Evolutionary conservation across 2,329 filamentous ascomycete species (phyloP), one percentile per base, ranked within the genome.

Genomic region (Hypoxylon sp.): DNA sequence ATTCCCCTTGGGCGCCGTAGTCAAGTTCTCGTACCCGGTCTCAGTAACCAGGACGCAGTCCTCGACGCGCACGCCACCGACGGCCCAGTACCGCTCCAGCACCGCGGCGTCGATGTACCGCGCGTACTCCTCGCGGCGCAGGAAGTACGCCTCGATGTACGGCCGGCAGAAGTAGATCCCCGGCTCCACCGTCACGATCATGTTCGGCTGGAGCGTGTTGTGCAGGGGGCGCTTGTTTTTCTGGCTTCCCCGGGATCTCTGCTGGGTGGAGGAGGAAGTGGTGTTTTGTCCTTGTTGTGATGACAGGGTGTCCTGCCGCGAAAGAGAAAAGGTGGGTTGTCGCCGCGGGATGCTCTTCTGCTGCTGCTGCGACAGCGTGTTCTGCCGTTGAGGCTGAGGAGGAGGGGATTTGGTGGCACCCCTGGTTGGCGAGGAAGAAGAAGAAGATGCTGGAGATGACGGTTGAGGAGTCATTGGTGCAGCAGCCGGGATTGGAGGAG

Each of bases 21-120:
- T 96, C 76, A 98, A 75, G 75, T 97, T 96, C 79, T 97, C 94
- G 73, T 88, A 89, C 0, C 94, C 94, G 23, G 87, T 82, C 65
- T 90, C 84, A 1, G 91, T 96, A 50, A 98, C 89, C 21, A 96
- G 83, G 39, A 98, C 86, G 77, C 95, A 92, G 75, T 98, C 94
- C 81, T 99, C 96, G 66, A 98, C 96, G 48, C 96, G 87, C 25
- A 97, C 93, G 32, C 96, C 96, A 14, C 95, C 96, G 0, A 98
- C 90, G 25, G 80, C 81, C 82, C 92, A 95, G 77, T 91, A 95
- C 67, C 81, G 82, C 65, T 89, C 87, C 51, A 96, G 79, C 4
- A 90, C 84, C 4, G 83, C 81, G 70, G 81, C 81, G 78, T 94
- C 85, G 73, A 96, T 90, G 72, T 87, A 91, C 63, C 84, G 83